A percentile compares a stretch with the other conserved stretches of the same genome.
Evolutionary conservation across 257 asterid species (phyloP).

Genomic region (Fraxinus cuspidata): DNA sequence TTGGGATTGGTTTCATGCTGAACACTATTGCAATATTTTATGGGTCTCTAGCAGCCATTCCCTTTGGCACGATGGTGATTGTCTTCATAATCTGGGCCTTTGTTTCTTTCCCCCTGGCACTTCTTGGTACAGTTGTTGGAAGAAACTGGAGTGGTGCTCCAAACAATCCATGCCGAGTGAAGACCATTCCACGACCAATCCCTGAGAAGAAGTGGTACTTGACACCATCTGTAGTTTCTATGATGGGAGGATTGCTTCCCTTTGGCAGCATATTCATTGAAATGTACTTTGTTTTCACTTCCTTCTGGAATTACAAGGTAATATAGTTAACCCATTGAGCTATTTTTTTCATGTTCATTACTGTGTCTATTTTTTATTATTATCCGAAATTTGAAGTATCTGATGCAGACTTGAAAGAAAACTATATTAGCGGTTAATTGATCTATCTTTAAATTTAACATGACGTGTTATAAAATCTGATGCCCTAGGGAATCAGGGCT

Average conservation of each 20-base stretch:
- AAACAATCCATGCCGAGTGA: constrained; percentile 67
- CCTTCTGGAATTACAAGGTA: constrained; percentile 80
- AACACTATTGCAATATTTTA: constrained; percentile 65
- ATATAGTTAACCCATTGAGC: neutral
- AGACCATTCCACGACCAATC: constrained; percentile 77
- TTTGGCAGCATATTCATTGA: constrained; percentile 71
- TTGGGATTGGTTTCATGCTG: constrained; percentile 57
- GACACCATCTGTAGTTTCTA: constrained; percentile 56
- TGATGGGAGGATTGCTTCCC: constrained; percentile 72
- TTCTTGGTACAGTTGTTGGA: constrained; percentile 67
- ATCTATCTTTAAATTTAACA: neutral
- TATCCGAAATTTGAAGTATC: neutral
- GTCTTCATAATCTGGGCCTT: constrained; percentile 66
- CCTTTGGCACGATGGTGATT: constrained; percentile 66
- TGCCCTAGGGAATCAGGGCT: neutral
- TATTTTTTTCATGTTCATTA: neutral
- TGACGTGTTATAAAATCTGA: neutral
- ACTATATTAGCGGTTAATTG: neutral
- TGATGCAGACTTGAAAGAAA: neutral
- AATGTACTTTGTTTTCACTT: constrained; percentile 70
- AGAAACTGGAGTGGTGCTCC: constrained; percentile 74
- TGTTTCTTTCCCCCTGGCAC: constrained; percentile 63
- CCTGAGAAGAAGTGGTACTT: constrained; percentile 86
- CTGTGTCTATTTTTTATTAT: neutral
- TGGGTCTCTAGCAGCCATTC: constrained; percentile 70